These are phyloP conservation scores for Trichosporon inkin DNA, from an alignment of 1,284 basidiomycete species.

Conservation along the genomic window DNA sequence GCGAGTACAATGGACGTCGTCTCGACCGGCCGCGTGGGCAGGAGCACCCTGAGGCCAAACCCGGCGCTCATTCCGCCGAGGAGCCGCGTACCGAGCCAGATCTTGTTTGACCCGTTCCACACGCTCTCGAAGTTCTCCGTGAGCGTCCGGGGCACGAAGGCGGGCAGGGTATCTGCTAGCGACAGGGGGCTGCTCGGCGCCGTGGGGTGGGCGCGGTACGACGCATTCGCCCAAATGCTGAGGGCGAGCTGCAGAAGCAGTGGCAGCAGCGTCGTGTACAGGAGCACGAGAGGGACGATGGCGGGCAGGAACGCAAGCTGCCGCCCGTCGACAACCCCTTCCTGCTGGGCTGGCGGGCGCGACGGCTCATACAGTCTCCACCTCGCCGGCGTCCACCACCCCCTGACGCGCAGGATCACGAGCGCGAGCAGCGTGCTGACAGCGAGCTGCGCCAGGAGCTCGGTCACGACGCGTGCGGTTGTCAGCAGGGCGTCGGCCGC, in stretches of 20 bases:
- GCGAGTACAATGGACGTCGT: slow-evolving; percentile 70
- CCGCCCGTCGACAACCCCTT: slow-evolving; percentile 28
- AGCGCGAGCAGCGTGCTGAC: slow-evolving; percentile 31
- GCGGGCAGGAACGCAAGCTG: slow-evolving; percentile 53
- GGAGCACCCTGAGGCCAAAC: slow-evolving; percentile 58
- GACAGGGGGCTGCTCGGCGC: neutral
- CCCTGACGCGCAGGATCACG: slow-evolving; percentile 21
- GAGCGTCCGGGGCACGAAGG: neutral
- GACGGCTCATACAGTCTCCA: neutral
- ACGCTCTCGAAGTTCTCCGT: neutral
- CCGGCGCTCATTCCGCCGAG: slow-evolving; percentile 78
- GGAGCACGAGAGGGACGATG: slow-evolving; percentile 69
- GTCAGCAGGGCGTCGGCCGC: neutral
- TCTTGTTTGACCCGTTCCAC: slow-evolving; percentile 60
- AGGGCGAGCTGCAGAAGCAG: slow-evolving; percentile 76
- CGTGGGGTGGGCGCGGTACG: slow-evolving; percentile 49
- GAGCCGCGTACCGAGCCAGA: slow-evolving; percentile 78
- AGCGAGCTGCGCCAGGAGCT: slow-evolving; percentile 37
- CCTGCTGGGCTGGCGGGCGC: neutral
- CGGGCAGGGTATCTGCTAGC: neutral
- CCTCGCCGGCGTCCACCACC: slow-evolving; percentile 28
- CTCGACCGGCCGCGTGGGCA: slow-evolving; percentile 58
- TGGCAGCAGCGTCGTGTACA: slow-evolving; percentile 83
- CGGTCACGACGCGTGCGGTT: slow-evolving; percentile 18
- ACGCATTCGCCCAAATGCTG: slow-evolving; percentile 62